A percentile compares a stretch with the other conserved stretches of the same genome.
Evolutionary conservation across 805 yeast species (phyloP).

Genomic region (Yamadazyma insecticola): DNA sequence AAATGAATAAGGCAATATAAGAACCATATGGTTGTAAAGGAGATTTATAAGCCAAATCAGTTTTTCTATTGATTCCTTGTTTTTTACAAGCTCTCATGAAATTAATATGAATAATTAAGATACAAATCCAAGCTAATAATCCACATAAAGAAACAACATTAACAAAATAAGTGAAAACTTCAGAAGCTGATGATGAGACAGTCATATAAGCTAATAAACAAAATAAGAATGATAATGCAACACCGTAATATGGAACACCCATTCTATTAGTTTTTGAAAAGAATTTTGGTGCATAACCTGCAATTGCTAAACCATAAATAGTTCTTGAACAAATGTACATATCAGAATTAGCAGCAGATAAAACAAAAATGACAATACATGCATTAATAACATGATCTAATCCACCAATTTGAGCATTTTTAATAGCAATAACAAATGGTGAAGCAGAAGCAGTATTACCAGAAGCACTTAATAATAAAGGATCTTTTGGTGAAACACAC

Average conservation of each 20-base stretch:
- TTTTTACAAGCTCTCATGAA: conserved; percentile 63
- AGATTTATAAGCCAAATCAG: conserved; percentile 52
- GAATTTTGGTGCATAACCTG: conserved; percentile 69
- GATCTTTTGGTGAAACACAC: conserved; percentile 60
- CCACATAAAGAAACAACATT: conserved; percentile 76
- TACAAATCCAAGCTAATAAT: conserved; percentile 69
- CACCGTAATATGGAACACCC: conserved; percentile 69
- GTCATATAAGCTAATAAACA: conserved; percentile 70
- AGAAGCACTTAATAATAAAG: conserved; percentile 45
- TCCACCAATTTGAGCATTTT: conserved; percentile 57
- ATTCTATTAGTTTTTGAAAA: conserved; percentile 59
- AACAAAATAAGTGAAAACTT: conserved; percentile 64
- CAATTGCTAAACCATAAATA: conserved; percentile 64
- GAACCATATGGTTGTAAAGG: conserved; percentile 70
- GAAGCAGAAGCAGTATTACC: conserved; percentile 66
- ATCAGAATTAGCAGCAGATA: conserved; percentile 80
- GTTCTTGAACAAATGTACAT: conserved; percentile 75
- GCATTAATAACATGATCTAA: conserved; percentile 76
- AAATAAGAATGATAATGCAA: conserved; percentile 48
- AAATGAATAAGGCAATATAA: conserved; percentile 50
- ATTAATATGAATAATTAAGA: conserved; percentile 60
- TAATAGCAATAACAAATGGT: conserved; percentile 81
- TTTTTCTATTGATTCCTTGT: conserved; percentile 56
- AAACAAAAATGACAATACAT: conserved; percentile 69
- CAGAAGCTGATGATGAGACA: conserved; percentile 50